Percentiles rank a stretch among this genome's conserved stretches.
These are phyloP conservation scores for Penicillium sp. DNA, from an alignment of 2,329 filamentous ascomycete species.

Conservation along the genomic window DNA sequence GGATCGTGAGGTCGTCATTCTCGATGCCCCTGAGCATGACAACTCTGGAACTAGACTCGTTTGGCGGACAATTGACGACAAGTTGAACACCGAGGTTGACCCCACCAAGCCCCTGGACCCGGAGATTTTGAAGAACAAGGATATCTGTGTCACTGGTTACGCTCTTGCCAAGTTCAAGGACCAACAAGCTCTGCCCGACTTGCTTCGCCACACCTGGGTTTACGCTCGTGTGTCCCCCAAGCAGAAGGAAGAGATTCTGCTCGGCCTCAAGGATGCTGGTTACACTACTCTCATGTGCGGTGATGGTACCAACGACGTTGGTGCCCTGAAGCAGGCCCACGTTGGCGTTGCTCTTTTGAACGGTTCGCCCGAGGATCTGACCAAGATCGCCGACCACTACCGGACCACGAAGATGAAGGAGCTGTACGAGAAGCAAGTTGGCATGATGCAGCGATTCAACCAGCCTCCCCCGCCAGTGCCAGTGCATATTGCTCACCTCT, in stretches of 20 bases:
- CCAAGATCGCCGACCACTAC: slow-evolving; percentile 87
- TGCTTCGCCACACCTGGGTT: slow-evolving; percentile 91
- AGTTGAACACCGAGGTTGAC: slow-evolving; percentile 80
- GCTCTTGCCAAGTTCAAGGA: slow-evolving; percentile 86
- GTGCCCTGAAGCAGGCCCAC: slow-evolving; percentile 95
- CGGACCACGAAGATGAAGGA: slow-evolving; percentile 98
- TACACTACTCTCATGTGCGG: slow-evolving; percentile 99
- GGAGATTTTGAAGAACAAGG: slow-evolving; percentile 79
- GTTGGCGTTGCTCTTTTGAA: slow-evolving; percentile 96
- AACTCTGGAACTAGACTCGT: slow-evolving; percentile 77
- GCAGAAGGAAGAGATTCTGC: slow-evolving; percentile 98
- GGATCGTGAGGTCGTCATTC: slow-evolving; percentile 88
- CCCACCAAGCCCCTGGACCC: slow-evolving; percentile 77
- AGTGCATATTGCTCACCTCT: slow-evolving; percentile 88
- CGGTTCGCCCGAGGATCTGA: slow-evolving; percentile 86
- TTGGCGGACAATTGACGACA: slow-evolving; percentile 95
- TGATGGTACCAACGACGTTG: slow-evolving; percentile 97
- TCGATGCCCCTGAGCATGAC: slow-evolving; percentile 92
- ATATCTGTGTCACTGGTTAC: slow-evolving; percentile 94
- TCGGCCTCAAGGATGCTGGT: slow-evolving; percentile 91
- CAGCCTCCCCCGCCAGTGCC: slow-evolving; percentile 91
- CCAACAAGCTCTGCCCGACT: slow-evolving; percentile 71
- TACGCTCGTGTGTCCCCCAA: slow-evolving; percentile 98
- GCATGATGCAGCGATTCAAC: slow-evolving; percentile 92
- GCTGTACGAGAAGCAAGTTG: slow-evolving; percentile 92